Evolutionary conservation across 345 rosid species (phyloP), one percentile per base, ranked within the genome.

Genomic region (Brassica nigra): DNA sequence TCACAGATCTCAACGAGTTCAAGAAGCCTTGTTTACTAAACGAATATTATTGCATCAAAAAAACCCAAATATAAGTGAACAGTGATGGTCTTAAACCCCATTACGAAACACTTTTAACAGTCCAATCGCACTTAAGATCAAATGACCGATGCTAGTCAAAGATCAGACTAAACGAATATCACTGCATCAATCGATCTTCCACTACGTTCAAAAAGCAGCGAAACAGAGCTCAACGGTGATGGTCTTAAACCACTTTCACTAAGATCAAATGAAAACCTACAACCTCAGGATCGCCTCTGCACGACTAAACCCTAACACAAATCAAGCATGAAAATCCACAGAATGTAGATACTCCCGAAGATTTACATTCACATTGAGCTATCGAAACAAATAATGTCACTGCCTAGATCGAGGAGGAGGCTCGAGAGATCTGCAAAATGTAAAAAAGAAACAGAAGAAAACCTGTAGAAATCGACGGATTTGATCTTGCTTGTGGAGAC

Each of bases 391-490:
- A 23, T 54, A 7, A 10, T 5, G 20, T 20, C 10, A 63, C 62
- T 11, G 34, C 57, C 33, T 80, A 80, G 75, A 80, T 80, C 77
- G 68, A 73, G 11, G 68, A 73, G 11, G 58, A 67, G 62, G 61
- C 28, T 36, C 58, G 47, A 4, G 67, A 62, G 27, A 62, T 31
- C 54, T 30, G 29, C 33, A 15, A 58, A 63, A 54, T 30, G 27
- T 0, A 33, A 52, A 4, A 77, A 1, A 62, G n/a, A 68, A 67
- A 6, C 23, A 49, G 57, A 49, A 49, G 57, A 83, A 76, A 71
- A 90, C 94, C 94, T 87, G 75, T 88, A 88, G 83, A 91, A 91
- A 77, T 91, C 96, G 47, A 91, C 88, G 73, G 96, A 86, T 68
- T 89, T 91, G 90, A 89, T 76, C 86, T 84, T 89, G 84, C 84